Evolutionary conservation across 192 early-diverging fungal genomes (phyloP).

Genomic region (Coemansia sp.): DNA sequence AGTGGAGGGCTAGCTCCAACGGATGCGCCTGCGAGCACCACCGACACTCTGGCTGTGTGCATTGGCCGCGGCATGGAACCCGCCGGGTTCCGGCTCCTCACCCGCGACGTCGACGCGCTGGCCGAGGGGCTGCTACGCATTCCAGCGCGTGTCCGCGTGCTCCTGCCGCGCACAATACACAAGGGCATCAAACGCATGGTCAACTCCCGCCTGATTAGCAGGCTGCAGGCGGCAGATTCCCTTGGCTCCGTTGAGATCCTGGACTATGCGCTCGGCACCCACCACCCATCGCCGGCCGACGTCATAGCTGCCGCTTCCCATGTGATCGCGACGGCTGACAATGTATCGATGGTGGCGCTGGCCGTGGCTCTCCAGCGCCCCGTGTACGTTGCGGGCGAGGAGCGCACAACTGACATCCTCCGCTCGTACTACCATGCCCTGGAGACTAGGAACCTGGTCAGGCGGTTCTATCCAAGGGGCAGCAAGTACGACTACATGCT

Average conservation of each 20-base stretch:
- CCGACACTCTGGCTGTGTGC: constrained; percentile 28
- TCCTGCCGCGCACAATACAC: constrained; percentile 25
- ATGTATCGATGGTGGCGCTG: constrained; percentile 34
- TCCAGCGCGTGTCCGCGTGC: constrained; percentile 15
- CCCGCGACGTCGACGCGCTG: constrained; percentile 23
- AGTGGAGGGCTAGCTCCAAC: constrained; percentile 18
- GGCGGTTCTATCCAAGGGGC: constrained; percentile 47
- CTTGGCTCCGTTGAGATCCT: constrained; percentile 20
- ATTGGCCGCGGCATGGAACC: constrained; percentile 44
- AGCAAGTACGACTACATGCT: constrained; percentile 55
- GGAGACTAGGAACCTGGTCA: constrained; percentile 41
- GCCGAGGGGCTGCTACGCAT: constrained; percentile 25
- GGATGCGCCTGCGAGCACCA: neutral
- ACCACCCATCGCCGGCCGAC: constrained; percentile 23
- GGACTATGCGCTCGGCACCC: constrained; percentile 27
- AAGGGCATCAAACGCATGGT: constrained; percentile 19
- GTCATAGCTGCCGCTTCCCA: constrained; percentile 28
- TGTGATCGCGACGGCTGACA: constrained; percentile 38
- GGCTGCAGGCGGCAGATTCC: constrained; percentile 7
- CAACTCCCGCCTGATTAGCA: constrained; percentile 23
- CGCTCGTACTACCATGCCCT: constrained; percentile 45
- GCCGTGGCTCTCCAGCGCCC: constrained; percentile 30
- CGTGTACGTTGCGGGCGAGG: constrained; percentile 49
- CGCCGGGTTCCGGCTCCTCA: constrained; percentile 32
- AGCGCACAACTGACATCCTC: constrained; percentile 33